Conservation (phyloP, 2,329 filamentous ascomycete species). For the Diaporthe citri region DNA sequence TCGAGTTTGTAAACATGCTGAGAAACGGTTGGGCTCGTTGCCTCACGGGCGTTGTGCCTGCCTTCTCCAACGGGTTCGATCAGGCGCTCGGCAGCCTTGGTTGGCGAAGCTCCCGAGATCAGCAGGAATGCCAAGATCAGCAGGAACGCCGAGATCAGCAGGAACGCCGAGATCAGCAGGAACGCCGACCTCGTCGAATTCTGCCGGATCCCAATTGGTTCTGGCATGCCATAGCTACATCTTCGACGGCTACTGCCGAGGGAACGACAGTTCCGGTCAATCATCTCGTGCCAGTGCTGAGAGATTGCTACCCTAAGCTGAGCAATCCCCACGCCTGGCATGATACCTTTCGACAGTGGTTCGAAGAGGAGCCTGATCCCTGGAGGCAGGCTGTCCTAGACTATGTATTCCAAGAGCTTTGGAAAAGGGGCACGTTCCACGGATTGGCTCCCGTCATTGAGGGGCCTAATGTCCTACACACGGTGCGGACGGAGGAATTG, state of each 20-base stretch:
- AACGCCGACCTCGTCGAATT: neutral
- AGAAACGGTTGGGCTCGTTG: too few species aligned
- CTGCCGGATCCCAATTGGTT: neutral
- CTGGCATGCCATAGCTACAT: neutral
- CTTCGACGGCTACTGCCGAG: neutral
- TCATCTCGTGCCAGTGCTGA: neutral
- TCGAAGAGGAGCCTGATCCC: neutral
- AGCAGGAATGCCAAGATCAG: neutral
- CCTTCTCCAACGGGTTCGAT: neutral
- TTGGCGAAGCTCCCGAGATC: neutral
- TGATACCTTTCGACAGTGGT: neutral
- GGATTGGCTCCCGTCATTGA: neutral
- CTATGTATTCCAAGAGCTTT: neutral
- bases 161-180: neutral
- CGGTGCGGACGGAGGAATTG: too few species aligned
- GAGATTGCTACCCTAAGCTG: neutral
- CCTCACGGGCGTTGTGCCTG: neutral
- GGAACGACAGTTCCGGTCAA: rapidly evolving
- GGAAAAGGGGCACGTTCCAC: too few species aligned
- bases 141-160: neutral
- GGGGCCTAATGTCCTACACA: neutral
- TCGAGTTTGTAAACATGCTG: neutral
- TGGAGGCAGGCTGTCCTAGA: neutral
- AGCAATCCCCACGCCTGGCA: neutral
- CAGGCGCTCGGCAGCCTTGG: neutral